Evolutionary conservation across 371 early-diverging fungal species (phyloP).

Genomic region (Rhizopus sp.): DNA sequence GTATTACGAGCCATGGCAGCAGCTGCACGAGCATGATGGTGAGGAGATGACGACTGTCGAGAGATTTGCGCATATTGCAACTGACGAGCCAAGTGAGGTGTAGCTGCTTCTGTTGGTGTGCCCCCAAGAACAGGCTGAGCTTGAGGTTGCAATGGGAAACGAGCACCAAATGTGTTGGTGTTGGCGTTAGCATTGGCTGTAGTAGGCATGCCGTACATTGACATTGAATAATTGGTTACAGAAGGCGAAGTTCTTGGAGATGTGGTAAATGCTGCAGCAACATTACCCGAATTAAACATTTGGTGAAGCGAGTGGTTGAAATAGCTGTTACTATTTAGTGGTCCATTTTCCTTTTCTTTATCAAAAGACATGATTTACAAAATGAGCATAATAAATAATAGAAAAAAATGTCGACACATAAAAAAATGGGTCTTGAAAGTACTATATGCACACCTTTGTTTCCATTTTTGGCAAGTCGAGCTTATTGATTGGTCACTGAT

Average conservation of each 20-base stretch:
- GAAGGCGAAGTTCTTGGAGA: slow-evolving; percentile 23
- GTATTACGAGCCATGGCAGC: slow-evolving; percentile 60
- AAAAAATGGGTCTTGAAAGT: neutral
- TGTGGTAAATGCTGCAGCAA: slow-evolving; percentile 5
- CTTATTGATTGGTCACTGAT: neutral
- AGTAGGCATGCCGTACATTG: slow-evolving; percentile 12
- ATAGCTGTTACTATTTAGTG: slow-evolving; percentile 18
- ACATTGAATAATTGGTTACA: slow-evolving; percentile 13
- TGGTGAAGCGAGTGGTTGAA: slow-evolving; percentile 19
- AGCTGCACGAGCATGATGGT: slow-evolving; percentile 87
- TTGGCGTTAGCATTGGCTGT: neutral
- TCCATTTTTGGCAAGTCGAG: neutral
- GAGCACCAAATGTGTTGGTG: neutral
- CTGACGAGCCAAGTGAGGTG: slow-evolving; percentile 71
- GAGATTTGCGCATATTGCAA: slow-evolving; percentile 71
- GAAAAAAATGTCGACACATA: slow-evolving; percentile 4
- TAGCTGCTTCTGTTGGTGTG: slow-evolving; percentile 2
- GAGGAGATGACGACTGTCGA: slow-evolving; percentile 80
- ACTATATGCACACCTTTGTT: neutral
- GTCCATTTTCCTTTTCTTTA: slow-evolving; percentile 27
- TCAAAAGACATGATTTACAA: slow-evolving; percentile 18
- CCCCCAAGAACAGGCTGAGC: neutral
- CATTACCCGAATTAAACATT: slow-evolving; percentile 7
- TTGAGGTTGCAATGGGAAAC: slow-evolving; percentile 4
- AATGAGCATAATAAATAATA: slow-evolving; percentile 4